Conservation (phyloP, 2,329 filamentous ascomycete genomes). For the Scedosporium minutisporum region DNA sequence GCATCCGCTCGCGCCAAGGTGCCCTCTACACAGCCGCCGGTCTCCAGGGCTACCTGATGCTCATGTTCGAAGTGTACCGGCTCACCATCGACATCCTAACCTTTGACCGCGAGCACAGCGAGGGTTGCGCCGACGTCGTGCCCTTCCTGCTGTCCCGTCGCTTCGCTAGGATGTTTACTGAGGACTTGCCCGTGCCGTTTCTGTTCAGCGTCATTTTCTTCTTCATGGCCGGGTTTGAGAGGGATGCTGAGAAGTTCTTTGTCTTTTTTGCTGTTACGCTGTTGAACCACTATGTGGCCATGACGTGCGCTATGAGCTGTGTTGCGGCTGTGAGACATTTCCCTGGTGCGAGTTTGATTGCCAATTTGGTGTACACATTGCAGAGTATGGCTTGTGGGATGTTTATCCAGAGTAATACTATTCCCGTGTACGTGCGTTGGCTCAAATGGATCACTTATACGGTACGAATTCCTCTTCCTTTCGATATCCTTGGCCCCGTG, state of each 20-base stretch:
- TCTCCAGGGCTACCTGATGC: conserved; percentile 66
- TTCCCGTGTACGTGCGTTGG: conserved; percentile 72
- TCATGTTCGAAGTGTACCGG: conserved; percentile 68
- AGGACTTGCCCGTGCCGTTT: conserved; percentile 64
- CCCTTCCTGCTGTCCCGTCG: conserved; percentile 63
- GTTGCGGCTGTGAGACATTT: conserved; percentile 59
- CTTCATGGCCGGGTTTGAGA: conserved; percentile 67
- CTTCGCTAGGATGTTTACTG: conserved; percentile 56
- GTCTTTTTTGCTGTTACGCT: conserved; percentile 61
- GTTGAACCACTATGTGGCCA: conserved; percentile 62
- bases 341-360: conserved; percentile 60
- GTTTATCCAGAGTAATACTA: conserved; percentile 64
- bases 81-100: conserved; percentile 64
- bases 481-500: background rate
- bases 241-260: conserved; percentile 55
- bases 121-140: conserved; percentile 60
- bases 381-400: conserved; percentile 69
- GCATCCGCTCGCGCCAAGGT: conserved; percentile 64
- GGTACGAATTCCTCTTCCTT: conserved; percentile 22
- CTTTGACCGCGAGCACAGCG: conserved; percentile 66
- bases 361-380: conserved; percentile 62
- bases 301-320: conserved; percentile 61
- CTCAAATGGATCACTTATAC: conserved; percentile 58
- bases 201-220: conserved; percentile 64
- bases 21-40: conserved; percentile 63